phyloP scores from a whole-genome alignment of 345 rosid species.

The Rhodomyrtus tomentosa region DNA sequence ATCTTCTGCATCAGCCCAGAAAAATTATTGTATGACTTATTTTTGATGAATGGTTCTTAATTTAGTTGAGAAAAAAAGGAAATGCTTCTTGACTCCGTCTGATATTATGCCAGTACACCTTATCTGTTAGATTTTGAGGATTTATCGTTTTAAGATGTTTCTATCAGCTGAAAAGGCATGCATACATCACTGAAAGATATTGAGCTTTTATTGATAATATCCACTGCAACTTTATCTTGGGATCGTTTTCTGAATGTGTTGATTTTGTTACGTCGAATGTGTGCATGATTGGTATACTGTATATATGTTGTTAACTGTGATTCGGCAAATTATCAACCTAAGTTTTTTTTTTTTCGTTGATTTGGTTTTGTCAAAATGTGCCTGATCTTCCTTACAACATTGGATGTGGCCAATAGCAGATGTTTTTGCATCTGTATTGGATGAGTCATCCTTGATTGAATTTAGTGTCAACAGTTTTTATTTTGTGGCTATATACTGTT shows the following conservation, averaged over 20 bases:
- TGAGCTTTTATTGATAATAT: not conserved
- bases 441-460: not conserved
- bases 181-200: not conserved
- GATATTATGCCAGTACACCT: not conserved
- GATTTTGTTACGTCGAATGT: not conserved
- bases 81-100: not conserved
- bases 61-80: not conserved
- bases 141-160: not conserved
- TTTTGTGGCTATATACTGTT: not conserved
- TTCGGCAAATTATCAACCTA: not conserved
- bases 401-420: not conserved
- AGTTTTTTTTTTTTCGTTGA: not conserved
- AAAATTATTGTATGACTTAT: not conserved
- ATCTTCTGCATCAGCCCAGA: not conserved
- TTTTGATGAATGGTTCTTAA: not conserved
- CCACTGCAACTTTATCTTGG: not conserved
- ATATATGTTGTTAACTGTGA: not conserved
- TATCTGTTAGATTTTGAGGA: not conserved
- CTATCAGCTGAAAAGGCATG: not conserved
- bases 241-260: not conserved
- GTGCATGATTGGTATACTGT: not conserved
- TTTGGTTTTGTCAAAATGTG: not conserved
- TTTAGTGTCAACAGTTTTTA: not conserved
- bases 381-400: not conserved
- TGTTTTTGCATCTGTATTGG: not conserved